Conservation (phyloP, 2,329 filamentous ascomycete species). For the Cadophora gregata region DNA sequence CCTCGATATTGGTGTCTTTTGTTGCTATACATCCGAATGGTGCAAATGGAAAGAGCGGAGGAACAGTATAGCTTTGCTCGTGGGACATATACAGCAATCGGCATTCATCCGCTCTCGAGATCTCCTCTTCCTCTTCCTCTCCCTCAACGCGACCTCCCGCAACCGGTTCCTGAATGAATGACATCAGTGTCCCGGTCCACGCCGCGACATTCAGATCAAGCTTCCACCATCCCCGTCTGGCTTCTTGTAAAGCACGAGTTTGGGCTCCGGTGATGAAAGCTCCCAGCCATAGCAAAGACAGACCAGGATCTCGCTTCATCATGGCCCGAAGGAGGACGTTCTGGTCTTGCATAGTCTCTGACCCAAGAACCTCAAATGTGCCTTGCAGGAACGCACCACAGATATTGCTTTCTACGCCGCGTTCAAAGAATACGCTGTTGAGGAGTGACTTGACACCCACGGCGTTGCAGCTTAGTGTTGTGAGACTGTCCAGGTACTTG, state of each 20-base stretch:
- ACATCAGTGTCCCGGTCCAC: conserved; percentile 38
- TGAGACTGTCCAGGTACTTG: conserved; percentile 26
- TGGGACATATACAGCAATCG: conserved; percentile 36
- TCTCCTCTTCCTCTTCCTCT: conserved; percentile 29
- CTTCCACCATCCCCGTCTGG: conserved; percentile 31
- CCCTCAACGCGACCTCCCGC: conserved; percentile 18
- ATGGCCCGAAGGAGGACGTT: conserved; percentile 30
- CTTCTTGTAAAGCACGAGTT: conserved; percentile 31
- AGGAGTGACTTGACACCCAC: conserved; percentile 35
- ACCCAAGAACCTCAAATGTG: conserved; percentile 35
- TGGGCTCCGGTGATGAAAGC: conserved; percentile 35
- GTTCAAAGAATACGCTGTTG: conserved; percentile 36
- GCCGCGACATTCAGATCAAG: conserved; percentile 35
- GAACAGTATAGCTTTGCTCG: conserved; percentile 28
- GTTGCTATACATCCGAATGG: conserved; percentile 34
- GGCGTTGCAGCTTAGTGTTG: conserved; percentile 37
- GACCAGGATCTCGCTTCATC: conserved; percentile 32
- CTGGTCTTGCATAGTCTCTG: conserved; percentile 29
- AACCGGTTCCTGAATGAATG: conserved; percentile 38
- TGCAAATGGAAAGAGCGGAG: conserved; percentile 35
- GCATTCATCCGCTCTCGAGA: conserved; percentile 36
- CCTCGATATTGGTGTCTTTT: conserved; percentile 32
- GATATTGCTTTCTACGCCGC: conserved; percentile 34
- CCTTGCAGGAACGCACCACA: conserved; percentile 36
- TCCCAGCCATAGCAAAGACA: conserved; percentile 36